These are phyloP conservation scores for Tetrahymena borealis DNA, from an alignment of 73 alveolate species.

Conservation along the genomic window DNA sequence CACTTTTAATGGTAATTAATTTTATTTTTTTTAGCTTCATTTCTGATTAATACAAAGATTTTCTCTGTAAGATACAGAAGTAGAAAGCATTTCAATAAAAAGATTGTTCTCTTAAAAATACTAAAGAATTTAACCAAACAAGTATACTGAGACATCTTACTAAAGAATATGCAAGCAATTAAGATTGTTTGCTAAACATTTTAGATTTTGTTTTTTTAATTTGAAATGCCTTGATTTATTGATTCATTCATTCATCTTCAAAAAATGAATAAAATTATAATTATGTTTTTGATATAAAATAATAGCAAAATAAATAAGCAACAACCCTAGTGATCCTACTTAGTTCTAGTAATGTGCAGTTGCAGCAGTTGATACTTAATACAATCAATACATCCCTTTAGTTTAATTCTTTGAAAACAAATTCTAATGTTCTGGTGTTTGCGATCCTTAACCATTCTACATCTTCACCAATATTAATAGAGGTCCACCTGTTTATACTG, in stretches of 20 bases:
- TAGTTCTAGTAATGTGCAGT: not conserved
- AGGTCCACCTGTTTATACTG: not conserved
- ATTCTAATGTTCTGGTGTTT: not conserved
- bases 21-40: not conserved
- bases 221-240: too few relatives aligned
- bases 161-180: too few relatives aligned
- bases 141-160: too few relatives aligned
- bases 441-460: not conserved
- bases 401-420: not conserved
- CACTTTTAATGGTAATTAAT: not conserved
- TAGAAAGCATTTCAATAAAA: too few relatives aligned
- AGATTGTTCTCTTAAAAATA: too few relatives aligned
- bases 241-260: not conserved
- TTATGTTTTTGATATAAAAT: too few relatives aligned
- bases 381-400: not conserved
- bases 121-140: too few relatives aligned
- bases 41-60: not conserved
- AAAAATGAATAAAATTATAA: not conserved
- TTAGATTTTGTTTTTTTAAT: too few relatives aligned
- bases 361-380: not conserved
- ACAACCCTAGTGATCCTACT: not conserved
- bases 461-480: not conserved
- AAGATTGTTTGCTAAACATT: too few relatives aligned
- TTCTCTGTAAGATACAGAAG: too few relatives aligned
- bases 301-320: not conserved